phyloP scores from a whole-genome alignment of 1,284 basidiomycete species.

The Psilocybe mexicana region DNA sequence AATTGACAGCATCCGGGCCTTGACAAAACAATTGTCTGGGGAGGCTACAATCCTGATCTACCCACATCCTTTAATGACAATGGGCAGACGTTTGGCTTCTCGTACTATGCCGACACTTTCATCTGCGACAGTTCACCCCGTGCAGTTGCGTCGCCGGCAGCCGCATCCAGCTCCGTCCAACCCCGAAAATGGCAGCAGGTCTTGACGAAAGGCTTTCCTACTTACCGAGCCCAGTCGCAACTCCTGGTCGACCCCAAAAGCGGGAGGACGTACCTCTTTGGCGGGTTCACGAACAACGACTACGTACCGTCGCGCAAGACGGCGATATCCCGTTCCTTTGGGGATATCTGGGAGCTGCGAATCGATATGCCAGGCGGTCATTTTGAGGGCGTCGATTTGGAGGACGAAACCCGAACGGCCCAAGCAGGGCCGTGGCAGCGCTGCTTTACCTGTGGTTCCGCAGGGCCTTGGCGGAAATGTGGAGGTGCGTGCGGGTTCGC shows the following conservation, averaged over 20 bases:
- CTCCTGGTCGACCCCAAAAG: conserved; percentile 31
- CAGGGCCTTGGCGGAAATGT: conserved; percentile 42
- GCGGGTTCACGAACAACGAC: conserved; percentile 39
- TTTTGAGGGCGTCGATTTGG: conserved; percentile 36
- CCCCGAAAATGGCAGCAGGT: conserved; percentile 28
- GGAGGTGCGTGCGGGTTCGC: conserved; percentile 28
- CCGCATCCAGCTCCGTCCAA: not conserved
- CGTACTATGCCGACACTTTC: conserved; percentile 28
- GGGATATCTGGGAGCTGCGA: conserved; percentile 41
- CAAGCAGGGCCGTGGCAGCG: conserved; percentile 42
- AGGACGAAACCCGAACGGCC: conserved; percentile 38
- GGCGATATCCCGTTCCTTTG: conserved; percentile 31
- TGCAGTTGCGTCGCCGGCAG: not conserved
- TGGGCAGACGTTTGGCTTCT: conserved; percentile 29
- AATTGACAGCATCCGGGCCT: conserved; percentile 34
- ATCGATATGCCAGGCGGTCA: conserved; percentile 37
- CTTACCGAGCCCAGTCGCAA: conserved; percentile 25
- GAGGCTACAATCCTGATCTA: conserved; percentile 39
- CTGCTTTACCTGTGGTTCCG: conserved; percentile 41
- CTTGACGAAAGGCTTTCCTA: conserved; percentile 27
- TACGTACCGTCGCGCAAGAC: conserved; percentile 34
- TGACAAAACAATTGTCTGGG: conserved; percentile 39
- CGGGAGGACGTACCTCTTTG: conserved; percentile 39
- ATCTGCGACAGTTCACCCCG: conserved; percentile 13
- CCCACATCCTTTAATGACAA: conserved; percentile 24